A percentile compares a stretch with the other conserved stretches of the same genome.
These are phyloP conservation scores for Conoideocrella luteorostrata DNA, from an alignment of 2,329 filamentous ascomycete species.

Conservation along the genomic window DNA sequence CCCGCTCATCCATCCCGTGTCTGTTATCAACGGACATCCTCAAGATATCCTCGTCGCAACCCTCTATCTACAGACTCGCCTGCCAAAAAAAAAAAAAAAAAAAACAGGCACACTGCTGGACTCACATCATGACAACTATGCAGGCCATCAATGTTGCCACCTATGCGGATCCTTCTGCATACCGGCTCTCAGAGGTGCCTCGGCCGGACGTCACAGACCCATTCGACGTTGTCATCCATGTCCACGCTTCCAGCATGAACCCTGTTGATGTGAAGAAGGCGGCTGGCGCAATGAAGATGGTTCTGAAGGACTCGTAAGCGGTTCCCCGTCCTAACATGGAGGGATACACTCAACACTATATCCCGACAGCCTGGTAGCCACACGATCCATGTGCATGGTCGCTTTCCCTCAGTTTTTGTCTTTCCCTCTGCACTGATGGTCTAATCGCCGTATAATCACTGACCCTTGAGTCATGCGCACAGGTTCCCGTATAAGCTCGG, in stretches of 20 bases:
- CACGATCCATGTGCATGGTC: too few species aligned
- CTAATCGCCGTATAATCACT: background rate
- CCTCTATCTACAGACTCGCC: too few species aligned
- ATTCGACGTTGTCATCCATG: slow-evolving; percentile 27
- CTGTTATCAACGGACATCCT: too few species aligned
- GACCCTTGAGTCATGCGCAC: background rate
- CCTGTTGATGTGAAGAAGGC: slow-evolving; percentile 38
- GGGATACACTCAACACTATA: too few species aligned
- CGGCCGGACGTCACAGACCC: slow-evolving; percentile 15
- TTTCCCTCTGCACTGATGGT: too few species aligned
- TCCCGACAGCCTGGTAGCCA: too few species aligned
- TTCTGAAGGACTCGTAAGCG: slow-evolving; percentile 24
- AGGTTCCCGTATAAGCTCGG: slow-evolving; percentile 37
- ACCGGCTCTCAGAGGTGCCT: slow-evolving; percentile 13
- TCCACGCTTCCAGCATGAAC: slow-evolving; percentile 38
- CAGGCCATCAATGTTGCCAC: slow-evolving; percentile 12
- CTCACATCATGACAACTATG: slow-evolving; percentile 11
- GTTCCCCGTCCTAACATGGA: background rate
- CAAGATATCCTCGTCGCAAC: too few species aligned
- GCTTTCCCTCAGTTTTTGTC: too few species aligned
- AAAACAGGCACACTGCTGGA: background rate
- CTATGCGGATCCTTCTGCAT: slow-evolving; percentile 16
- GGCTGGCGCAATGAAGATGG: slow-evolving; percentile 26
- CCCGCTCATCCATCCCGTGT: too few species aligned
- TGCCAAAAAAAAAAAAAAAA: too few species aligned